These are phyloP conservation scores for Selenicereus undatus DNA, from an alignment of 148 eudicot species.

Conservation along the genomic window DNA sequence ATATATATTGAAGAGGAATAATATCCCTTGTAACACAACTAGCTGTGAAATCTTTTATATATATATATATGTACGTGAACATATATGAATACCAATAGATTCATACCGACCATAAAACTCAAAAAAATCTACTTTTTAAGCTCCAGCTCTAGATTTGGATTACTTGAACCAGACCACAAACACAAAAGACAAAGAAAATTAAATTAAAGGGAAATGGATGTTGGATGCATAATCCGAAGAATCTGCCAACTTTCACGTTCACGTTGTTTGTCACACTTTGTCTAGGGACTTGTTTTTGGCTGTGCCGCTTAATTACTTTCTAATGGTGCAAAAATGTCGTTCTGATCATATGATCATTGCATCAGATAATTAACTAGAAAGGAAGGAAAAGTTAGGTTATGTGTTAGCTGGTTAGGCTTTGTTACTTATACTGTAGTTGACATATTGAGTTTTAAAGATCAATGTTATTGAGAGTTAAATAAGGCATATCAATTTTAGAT, in stretches of 20 bases:
- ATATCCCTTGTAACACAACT: neutral
- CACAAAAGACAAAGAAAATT: neutral
- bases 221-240: neutral
- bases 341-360: neutral
- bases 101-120: neutral
- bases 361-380: neutral
- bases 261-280: neutral
- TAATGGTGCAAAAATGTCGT: neutral
- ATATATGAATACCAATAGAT: neutral
- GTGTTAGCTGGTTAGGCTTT: too few relatives aligned
- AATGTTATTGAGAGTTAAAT: too few relatives aligned
- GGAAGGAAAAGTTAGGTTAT: too few relatives aligned
- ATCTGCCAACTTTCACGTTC: constrained; percentile 1
- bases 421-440: too few relatives aligned
- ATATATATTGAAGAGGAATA: constrained; percentile 4
- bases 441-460: too few relatives aligned
- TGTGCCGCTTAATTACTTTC: neutral
- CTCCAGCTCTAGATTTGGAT: neutral
- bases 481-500: too few relatives aligned
- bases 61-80: neutral
- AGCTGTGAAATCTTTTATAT: constrained; percentile 4
- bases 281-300: neutral
- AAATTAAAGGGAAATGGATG: neutral
- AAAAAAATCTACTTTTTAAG: constrained; percentile 13
- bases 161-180: constrained; percentile 10